Evolutionary conservation across 306 rosid species (phyloP).

Genomic region (Dryas alaskensis): DNA sequence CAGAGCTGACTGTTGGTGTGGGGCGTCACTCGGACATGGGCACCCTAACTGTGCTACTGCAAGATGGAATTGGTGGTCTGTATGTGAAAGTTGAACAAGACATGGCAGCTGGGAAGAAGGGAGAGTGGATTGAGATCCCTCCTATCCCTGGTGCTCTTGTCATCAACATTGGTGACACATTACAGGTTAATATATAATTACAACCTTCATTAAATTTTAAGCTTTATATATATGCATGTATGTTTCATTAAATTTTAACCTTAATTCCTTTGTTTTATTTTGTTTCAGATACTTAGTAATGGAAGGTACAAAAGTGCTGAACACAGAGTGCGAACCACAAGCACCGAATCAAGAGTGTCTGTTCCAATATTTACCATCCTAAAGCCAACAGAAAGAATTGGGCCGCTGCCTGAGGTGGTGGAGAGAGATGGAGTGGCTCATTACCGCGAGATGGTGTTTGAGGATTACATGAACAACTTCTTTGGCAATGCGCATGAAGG

Average conservation of each 20-base stretch:
- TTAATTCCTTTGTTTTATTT: no score
- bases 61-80: conserved; percentile 70
- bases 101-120: conserved; percentile 18
- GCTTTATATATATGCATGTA: no score
- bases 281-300: conserved; percentile 49
- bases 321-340: conserved; percentile 49
- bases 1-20: conserved; percentile 68
- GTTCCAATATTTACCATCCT: conserved; percentile 44
- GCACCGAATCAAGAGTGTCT: conserved; percentile 54
- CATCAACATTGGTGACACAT: conserved; percentile 52
- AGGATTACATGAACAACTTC: conserved; percentile 58
- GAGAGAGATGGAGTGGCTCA: conserved; percentile 43
- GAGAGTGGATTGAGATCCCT: conserved; percentile 56
- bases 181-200: conserved; percentile 27
- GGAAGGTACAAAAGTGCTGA: conserved; percentile 66
- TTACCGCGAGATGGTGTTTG: conserved; percentile 43
- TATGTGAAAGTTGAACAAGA: conserved; percentile 48
- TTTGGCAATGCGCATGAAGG: conserved; percentile 53
- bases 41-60: conserved; percentile 52
- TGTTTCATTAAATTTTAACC: not conserved
- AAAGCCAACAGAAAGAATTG: conserved; percentile 35
- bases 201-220: not conserved
- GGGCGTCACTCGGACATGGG: conserved; percentile 75
- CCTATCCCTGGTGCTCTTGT: conserved; percentile 61
- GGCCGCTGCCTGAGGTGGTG: conserved; percentile 44